Base-by-base conservation (phyloP, 192 early-diverging fungal species). In the Entomortierella parvispora region DNA sequence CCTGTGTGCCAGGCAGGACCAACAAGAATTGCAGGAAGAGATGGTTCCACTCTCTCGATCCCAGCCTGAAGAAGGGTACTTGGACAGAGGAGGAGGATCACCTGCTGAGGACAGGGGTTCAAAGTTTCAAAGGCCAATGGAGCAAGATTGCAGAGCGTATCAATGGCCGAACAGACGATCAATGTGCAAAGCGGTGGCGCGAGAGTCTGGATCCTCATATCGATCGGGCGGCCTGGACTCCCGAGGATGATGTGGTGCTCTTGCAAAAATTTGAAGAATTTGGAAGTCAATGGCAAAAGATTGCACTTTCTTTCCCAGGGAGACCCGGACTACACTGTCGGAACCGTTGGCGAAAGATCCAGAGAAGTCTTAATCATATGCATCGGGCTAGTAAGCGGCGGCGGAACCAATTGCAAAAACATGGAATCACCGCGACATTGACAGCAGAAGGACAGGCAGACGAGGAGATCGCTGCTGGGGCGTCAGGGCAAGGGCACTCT, bases 181-280 rank as follows among this genome's bases (percentile, higher is more conserved):
- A 96, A 66, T 97, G 95, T 65, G 93, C 94, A 33, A 95, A 95
- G 68, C 84, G 95, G 29, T 97, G 95, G 90, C 83, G 90, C 25
- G 95, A 96, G 82, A 89, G 90, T 54, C 82, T 96, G 37, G 93
- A 96, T 75, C 95, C 95, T 12, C 81, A 85, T 9, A 93, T 93
- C 18, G 89, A 93, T 42, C 85, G 91, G 8, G 86, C 87, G 25
- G 86, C 87, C 32, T 93, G 91, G 91, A 86, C 81, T 7, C 78
- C 87, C 6, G 87, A 90, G 34, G 91, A 93, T 37, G 91, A 93
- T 68, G 69, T 68, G 1, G 60, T 87, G 3, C 65, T 93, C 37
- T 69, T 90, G 52, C 81, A 87, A 25, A 88, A 89, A 65, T 89
- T 84, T 65, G 68, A 71, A 15, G 88, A 92, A 49, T 87, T 75